Base-by-base conservation (phyloP, 106 monocot species). In the Phalaenopsis aphrodite region DNA sequence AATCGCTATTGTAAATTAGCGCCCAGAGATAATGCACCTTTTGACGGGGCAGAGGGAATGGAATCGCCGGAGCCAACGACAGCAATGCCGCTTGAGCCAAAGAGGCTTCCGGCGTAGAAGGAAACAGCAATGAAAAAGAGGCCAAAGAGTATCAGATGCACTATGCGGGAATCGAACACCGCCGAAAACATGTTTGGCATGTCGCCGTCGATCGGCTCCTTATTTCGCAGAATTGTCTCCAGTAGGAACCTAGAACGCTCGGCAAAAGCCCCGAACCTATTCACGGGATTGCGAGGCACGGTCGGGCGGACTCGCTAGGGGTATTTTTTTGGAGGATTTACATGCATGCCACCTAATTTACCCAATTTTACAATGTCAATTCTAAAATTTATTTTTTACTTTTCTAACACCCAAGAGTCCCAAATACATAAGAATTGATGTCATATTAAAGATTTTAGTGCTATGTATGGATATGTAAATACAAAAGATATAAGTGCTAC, bases 21-120 rank as follows among this genome's bases (percentile, higher is more conserved):
- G n/a, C 24, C 36, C 12, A 39, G 19, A 56, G 24, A 16, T 4
- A 19, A 18, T 2, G 56, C 14, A 42, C 80, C 82, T 77, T 73
- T 8, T 45, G 82, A 76, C 41, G 75, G 47, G 42, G 57, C 24
- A 36, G 82, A 68, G 5, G 5, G 15, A 79, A 46, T 41, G 41
- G 67, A 14, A 41, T 30, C 79, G 68, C 57, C 64, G 77, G 78
- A 6, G 56, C 69, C 49, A 42, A 84, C 46, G 84, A 87, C 30
- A 41, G 79, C 66, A 38, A 85, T 66, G 55, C 82, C 38, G 24
- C 58, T 41, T 83, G 84, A 38, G 75, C 88, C 81, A 82, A 93
- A 96, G 80, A 93, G 84, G 15, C 93, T 96, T 23, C 96, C 96
- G 47, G 90, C 93, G 85, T 87, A 93, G 84, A 96, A 96, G 68